phyloP scores from a whole-genome alignment of 345 rosid species.

The Eucalyptus pumila region DNA sequence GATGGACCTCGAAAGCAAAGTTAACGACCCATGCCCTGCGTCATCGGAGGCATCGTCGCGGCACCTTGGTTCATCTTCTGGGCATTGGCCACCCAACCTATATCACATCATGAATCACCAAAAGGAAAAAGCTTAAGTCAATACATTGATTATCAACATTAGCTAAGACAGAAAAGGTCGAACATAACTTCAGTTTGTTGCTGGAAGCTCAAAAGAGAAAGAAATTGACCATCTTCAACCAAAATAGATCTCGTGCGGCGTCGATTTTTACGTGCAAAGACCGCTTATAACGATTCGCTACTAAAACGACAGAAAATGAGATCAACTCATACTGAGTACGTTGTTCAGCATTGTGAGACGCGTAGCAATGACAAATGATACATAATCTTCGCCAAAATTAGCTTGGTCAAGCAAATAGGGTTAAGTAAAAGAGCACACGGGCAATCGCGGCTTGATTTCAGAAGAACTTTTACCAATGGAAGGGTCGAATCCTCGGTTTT shows the following conservation, averaged over 20 bases:
- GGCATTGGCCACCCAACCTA: not conserved
- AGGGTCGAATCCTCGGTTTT: not conserved
- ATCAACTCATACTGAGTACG: not conserved
- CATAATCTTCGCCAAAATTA: not conserved
- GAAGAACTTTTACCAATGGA: not conserved
- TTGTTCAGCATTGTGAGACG: not conserved
- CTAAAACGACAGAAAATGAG: no score
- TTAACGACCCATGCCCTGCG: not conserved
- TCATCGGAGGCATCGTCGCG: not conserved
- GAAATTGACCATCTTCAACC: not conserved
- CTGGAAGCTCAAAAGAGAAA: not conserved
- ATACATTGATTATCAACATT: not conserved
- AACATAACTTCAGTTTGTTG: not conserved
- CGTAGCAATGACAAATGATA: not conserved
- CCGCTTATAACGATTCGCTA: no score
- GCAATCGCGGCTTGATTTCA: not conserved
- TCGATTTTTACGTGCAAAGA: not conserved
- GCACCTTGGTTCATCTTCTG: not conserved
- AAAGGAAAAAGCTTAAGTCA: not conserved
- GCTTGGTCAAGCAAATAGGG: not conserved
- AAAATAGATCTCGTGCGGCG: not conserved
- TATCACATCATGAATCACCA: not conserved
- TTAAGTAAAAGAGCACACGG: not conserved
- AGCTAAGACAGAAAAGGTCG: not conserved
- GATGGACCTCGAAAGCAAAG: not conserved